These are phyloP conservation scores for Uronychia binucleata DNA, from an alignment of 73 alveolate genomes.

Conservation along the genomic window DNA sequence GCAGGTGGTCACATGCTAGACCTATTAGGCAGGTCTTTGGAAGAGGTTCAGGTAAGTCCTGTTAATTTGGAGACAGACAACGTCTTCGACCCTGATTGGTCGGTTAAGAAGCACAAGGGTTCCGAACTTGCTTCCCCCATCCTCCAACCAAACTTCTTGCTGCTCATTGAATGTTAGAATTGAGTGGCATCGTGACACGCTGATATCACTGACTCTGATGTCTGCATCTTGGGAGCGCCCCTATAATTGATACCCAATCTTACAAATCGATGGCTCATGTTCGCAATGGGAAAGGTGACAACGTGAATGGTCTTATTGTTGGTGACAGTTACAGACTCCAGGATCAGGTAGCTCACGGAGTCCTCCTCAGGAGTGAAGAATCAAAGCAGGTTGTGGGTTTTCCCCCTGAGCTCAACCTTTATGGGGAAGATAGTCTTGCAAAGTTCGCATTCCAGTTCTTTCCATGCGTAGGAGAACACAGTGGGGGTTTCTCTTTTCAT, in stretches of 20 bases:
- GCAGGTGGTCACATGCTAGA: too few relatives aligned
- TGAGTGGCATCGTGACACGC: conserved; percentile 57
- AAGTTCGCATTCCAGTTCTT: conserved; percentile 93
- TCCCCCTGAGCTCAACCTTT: neutral
- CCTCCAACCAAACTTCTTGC: conserved; percentile 34
- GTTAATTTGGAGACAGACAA: neutral
- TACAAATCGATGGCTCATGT: conserved; percentile 24
- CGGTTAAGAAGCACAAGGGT: conserved; percentile 35
- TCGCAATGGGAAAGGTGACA: conserved; percentile 24
- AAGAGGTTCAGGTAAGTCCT: neutral
- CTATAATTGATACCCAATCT: neutral
- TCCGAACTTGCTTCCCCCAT: conserved; percentile 60
- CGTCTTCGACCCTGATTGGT: neutral
- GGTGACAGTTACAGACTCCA: conserved; percentile 59
- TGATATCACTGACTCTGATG: conserved; percentile 58
- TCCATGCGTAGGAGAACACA: conserved; percentile 62
- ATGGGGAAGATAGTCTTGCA: conserved; percentile 79
- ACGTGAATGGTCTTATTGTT: conserved; percentile 65
- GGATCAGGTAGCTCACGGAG: conserved; percentile 36
- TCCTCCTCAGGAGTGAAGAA: conserved; percentile 30
- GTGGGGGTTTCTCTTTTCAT: conserved; percentile 27
- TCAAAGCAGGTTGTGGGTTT: conserved; percentile 12
- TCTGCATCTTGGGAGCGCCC: conserved; percentile 65
- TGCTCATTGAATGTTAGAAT: conserved; percentile 17
- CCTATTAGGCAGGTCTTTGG: neutral